These are phyloP conservation scores for Euphorbia tirucalli DNA, from an alignment of 345 rosid species.

Conservation along the genomic window DNA sequence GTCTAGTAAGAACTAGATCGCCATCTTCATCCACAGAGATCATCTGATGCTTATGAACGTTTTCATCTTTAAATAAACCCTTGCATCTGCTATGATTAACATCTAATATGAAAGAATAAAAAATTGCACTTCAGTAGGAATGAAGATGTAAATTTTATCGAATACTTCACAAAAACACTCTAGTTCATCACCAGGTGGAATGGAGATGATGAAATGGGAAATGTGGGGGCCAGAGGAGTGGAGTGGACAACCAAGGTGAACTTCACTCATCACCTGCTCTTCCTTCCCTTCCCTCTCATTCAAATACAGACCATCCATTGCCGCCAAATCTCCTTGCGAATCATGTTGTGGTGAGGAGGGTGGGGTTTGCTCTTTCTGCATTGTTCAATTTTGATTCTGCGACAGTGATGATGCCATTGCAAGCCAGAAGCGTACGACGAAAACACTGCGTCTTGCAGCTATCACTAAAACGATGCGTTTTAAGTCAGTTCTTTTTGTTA, in stretches of 20 bases:
- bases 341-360: background rate
- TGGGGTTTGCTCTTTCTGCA: no score
- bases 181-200: conserved; percentile 46
- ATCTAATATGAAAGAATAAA: no score
- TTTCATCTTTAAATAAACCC: conserved; percentile 32
- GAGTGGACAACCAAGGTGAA: conserved; percentile 80
- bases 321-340: background rate
- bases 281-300: no score
- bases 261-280: conserved; percentile 76
- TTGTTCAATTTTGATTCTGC: background rate
- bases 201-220: conserved; percentile 59
- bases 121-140: background rate
- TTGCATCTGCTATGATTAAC: conserved; percentile 31
- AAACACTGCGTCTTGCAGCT: background rate
- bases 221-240: conserved; percentile 47
- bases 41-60: conserved; percentile 12
- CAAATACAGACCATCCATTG: no score
- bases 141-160: background rate
- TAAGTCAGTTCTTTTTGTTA: no score
- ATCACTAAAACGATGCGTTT: no score
- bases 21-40: conserved; percentile 71
- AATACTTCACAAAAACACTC: no score
- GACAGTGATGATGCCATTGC: no score
- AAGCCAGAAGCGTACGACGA: background rate
- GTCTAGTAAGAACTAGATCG: conserved; percentile 72